Evolutionary conservation across 345 rosid genomes (phyloP).

Genomic region (Noccaea caerulescens): DNA sequence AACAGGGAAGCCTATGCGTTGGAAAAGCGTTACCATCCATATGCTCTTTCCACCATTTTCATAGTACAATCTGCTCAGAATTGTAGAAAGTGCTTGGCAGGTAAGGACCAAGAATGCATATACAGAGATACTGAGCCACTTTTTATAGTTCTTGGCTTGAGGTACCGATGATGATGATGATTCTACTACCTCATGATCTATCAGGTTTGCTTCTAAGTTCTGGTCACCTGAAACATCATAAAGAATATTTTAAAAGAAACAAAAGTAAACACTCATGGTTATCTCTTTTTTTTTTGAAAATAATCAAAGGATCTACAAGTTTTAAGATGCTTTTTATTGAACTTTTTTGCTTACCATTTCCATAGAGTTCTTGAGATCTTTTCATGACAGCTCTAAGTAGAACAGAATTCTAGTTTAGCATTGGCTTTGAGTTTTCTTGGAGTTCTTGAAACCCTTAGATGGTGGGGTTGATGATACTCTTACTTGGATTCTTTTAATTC

Average conservation of each 20-base stretch:
- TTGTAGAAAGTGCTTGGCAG: slow-evolving; percentile 49
- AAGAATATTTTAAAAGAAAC: background rate
- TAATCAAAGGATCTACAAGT: background rate
- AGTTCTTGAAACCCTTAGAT: slow-evolving; percentile 11
- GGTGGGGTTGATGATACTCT: background rate
- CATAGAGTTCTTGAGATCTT: slow-evolving; percentile 33
- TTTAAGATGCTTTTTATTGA: background rate
- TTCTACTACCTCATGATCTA: slow-evolving; percentile 20
- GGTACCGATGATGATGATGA: background rate
- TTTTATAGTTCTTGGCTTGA: slow-evolving; percentile 26
- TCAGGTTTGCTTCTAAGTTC: slow-evolving; percentile 30
- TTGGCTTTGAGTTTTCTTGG: slow-evolving; percentile 31
- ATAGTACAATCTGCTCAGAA: slow-evolving; percentile 56
- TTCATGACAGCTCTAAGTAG: slow-evolving; percentile 23
- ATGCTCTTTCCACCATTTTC: slow-evolving; percentile 57
- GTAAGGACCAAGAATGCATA: slow-evolving; percentile 47
- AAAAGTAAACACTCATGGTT: slow-evolving; percentile 4
- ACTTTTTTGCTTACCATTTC: slow-evolving; percentile 29
- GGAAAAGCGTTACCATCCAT: slow-evolving; percentile 53
- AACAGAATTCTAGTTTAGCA: slow-evolving; percentile 16
- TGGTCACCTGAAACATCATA: slow-evolving; percentile 35
- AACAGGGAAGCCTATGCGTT: slow-evolving; percentile 56
- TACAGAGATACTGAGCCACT: slow-evolving; percentile 49
- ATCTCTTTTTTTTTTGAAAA: background rate
- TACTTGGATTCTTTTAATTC: background rate